Evolutionary conservation across 768 basidiomycete genomes (phyloP), one percentile per base, ranked within the genome.

Genomic region (Lentinula edodes): DNA sequence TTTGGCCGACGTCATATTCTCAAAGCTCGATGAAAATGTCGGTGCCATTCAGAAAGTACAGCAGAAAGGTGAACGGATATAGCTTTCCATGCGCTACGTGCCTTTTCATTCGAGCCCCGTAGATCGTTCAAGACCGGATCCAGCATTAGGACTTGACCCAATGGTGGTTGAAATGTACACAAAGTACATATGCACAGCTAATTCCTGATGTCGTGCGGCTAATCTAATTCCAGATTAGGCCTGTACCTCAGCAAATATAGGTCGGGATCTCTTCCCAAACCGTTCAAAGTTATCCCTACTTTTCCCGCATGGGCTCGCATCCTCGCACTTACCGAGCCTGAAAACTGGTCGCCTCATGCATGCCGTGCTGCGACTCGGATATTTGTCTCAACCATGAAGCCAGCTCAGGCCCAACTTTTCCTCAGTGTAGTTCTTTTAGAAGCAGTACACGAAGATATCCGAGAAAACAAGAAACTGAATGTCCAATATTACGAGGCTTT

Each of bases 251-350:
- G 83, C 45, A 87, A 88, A 60, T 98, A 99, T 78, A 93, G 90
- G 67, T 95, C 95, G 13, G 95, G 95, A 0, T 88, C 95, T 1
- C 82, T 99, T 1, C 97, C 97, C 35, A 98, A 98, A 76, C 81
- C 94, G 3, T 95, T 98, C 86, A 99, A 99, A 80, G 90, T 99
- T 63, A 91, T 99, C 50, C 97, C 97, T 23, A 90, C 95, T 10
- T 86, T 98, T 28, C 91, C 93, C 2, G 88, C 91, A 63, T 98
- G 97, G 97, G 95, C 95, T 9, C 90, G 94, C 52, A 87, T 98
- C 64, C 85, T 99, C 48, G 93, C 95, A 28, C 83, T 98, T 48
- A 98, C 97, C 13, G 82, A 83, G 58, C 97, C 97, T 1, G 89
- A 95, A 74, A 83, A 87, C 67, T 98, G 97, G 97, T 92, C 93